Evolutionary conservation across 208 protist species (phyloP).

Genomic region (Crithidia bombi): DNA sequence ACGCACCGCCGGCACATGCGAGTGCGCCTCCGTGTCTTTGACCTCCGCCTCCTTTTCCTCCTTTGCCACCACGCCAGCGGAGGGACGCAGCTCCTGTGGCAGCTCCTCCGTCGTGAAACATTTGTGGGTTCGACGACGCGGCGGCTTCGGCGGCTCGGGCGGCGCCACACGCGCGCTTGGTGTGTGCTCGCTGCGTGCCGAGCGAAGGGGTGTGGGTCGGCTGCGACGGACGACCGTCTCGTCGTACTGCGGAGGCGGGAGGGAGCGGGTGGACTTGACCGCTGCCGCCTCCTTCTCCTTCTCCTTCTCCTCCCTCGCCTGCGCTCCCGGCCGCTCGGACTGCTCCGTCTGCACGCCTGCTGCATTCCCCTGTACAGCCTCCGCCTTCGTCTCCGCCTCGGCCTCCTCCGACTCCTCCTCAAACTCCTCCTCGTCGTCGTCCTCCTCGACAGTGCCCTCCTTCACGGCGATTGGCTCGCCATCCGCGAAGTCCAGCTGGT

Average conservation of each 20-base stretch:
- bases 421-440: background rate
- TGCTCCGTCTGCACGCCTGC: constrained; percentile 12
- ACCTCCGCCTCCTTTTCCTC: constrained; percentile 7
- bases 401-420: constrained; percentile 6
- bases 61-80: background rate
- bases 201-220: background rate
- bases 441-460: constrained; percentile 3
- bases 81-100: constrained; percentile 26
- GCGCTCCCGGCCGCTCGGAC: background rate
- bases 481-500: constrained; percentile 26
- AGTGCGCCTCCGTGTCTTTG: constrained; percentile 12
- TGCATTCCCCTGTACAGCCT: constrained; percentile 2
- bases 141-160: constrained; percentile 1
- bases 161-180: background rate
- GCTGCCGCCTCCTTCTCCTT: background rate
- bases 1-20: constrained; percentile 22
- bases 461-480: constrained; percentile 29
- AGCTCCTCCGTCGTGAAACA: constrained; percentile 34
- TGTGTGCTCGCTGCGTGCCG: background rate
- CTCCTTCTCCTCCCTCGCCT: background rate
- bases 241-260: constrained; percentile 24
- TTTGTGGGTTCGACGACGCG: constrained; percentile 23
- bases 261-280: background rate
- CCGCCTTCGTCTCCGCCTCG: background rate
- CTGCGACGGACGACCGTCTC: constrained; percentile 9